These are phyloP conservation scores for Penicillium tannophilum DNA, from an alignment of 495 filamentous ascomycete species.

Conservation along the genomic window DNA sequence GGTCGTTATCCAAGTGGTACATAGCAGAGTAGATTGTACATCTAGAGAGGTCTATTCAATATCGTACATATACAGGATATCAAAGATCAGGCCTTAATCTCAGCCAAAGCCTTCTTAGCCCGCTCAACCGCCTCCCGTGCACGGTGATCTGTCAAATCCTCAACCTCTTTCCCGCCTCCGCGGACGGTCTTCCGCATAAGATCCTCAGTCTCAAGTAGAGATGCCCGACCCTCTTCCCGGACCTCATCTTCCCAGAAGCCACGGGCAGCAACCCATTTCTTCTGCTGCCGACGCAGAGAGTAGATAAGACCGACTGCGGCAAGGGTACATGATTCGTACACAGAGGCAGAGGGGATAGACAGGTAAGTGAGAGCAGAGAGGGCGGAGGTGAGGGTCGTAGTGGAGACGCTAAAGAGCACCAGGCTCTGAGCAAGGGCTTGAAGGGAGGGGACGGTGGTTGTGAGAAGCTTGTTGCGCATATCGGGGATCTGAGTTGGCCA, in stretches of 20 bases:
- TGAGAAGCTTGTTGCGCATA: constrained; percentile 57
- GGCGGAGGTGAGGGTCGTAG: constrained; percentile 60
- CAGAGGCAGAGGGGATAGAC: constrained; percentile 51
- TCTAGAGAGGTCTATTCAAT: constrained; percentile 21
- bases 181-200: constrained; percentile 59
- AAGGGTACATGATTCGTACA: constrained; percentile 81
- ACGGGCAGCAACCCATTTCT: constrained; percentile 72
- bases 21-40: constrained; percentile 26
- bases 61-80: constrained; percentile 25
- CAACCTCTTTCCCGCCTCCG: constrained; percentile 41
- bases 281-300: constrained; percentile 74
- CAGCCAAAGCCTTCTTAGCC: constrained; percentile 57
- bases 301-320: constrained; percentile 76
- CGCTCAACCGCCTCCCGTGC: constrained; percentile 53
- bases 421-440: constrained; percentile 81
- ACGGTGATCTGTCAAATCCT: constrained; percentile 42
- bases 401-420: constrained; percentile 71
- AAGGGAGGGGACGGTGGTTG: constrained; percentile 67
- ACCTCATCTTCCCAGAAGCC: constrained; percentile 74
- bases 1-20: no score
- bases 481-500: constrained; percentile 49
- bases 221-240: constrained; percentile 75
- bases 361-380: constrained; percentile 71
- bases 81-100: constrained; percentile 31
- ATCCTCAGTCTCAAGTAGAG: constrained; percentile 69